phyloP scores from a whole-genome alignment of 257 asterid genomes.

The Buddleja alternifolia region DNA sequence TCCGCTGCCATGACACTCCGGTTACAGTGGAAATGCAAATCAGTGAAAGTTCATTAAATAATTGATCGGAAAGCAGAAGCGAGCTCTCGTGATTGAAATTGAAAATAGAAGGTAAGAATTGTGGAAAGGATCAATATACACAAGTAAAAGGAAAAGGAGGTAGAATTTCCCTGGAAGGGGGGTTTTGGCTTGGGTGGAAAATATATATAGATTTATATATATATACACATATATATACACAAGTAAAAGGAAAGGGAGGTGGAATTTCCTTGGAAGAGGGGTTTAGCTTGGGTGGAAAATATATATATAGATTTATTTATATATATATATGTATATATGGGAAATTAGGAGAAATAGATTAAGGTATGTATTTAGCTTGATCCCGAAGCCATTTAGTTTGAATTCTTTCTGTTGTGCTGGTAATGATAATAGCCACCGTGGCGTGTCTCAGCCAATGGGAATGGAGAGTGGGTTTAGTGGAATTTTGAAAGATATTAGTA shows the following conservation, averaged over 20 bases:
- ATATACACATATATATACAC: too few relatives aligned
- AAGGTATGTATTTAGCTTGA: conserved; percentile 42
- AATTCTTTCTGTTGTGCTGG: not conserved
- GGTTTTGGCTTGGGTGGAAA: too few relatives aligned
- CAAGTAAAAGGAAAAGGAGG: not conserved
- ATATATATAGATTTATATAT: too few relatives aligned
- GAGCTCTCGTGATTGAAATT: conserved; percentile 37
- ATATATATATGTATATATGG: too few relatives aligned
- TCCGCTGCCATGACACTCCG: conserved; percentile 82
- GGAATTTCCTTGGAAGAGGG: too few relatives aligned
- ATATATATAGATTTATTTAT: too few relatives aligned
- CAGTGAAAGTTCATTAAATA: conserved; percentile 45
- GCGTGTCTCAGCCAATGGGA: not conserved
- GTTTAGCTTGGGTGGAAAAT: too few relatives aligned
- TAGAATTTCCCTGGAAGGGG: conserved; percentile 28
- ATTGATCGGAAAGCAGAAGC: conserved; percentile 43
- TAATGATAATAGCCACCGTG: not conserved
- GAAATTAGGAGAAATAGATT: too few relatives aligned
- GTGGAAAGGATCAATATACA: conserved; percentile 5
- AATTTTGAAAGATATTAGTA: too few relatives aligned
- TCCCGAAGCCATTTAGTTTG: conserved; percentile 35
- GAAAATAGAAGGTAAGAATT: conserved; percentile 19
- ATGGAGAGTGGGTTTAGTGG: not conserved
- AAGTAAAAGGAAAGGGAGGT: too few relatives aligned
- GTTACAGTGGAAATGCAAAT: conserved; percentile 33